Evolutionary conservation across 495 filamentous ascomycete genomes (phyloP).

Genomic region (Darksidea phi): DNA sequence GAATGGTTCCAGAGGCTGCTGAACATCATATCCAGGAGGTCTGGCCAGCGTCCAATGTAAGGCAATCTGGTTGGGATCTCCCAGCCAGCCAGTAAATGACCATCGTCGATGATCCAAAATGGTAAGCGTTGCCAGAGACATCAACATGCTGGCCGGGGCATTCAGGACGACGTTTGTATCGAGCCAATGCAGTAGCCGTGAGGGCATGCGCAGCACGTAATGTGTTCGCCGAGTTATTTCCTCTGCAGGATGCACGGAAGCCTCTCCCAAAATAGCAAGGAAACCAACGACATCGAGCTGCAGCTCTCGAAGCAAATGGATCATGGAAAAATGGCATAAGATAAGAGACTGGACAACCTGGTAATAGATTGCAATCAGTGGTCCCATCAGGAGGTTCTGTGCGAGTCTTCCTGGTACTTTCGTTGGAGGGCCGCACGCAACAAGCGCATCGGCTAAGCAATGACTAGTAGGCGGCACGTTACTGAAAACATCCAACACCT

Average conservation of each 20-base stretch:
- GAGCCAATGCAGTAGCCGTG: not conserved
- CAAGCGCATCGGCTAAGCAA: not conserved
- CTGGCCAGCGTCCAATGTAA: not conserved
- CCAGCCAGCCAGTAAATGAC: not conserved
- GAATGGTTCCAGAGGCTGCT: not conserved
- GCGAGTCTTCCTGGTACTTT: not conserved
- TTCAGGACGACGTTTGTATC: not conserved
- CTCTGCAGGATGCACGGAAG: not conserved
- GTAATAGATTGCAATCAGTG: not conserved
- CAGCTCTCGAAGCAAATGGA: not conserved
- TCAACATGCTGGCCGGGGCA: not conserved
- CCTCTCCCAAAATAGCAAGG: not conserved
- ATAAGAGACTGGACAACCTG: not conserved
- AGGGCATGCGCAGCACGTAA: not conserved
- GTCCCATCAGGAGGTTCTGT: not conserved
- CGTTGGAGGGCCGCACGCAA: not conserved
- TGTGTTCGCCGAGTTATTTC: not conserved
- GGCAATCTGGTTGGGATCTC: not conserved
- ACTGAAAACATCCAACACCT: not conserved
- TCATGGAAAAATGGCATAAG: not conserved
- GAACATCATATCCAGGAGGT: not conserved
- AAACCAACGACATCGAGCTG: not conserved
- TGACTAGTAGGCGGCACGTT: not conserved
- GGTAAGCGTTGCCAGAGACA: not conserved
- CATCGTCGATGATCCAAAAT: not conserved